Conservation (phyloP, 208 protist genomes). For the Crithidia sp. region DNA sequence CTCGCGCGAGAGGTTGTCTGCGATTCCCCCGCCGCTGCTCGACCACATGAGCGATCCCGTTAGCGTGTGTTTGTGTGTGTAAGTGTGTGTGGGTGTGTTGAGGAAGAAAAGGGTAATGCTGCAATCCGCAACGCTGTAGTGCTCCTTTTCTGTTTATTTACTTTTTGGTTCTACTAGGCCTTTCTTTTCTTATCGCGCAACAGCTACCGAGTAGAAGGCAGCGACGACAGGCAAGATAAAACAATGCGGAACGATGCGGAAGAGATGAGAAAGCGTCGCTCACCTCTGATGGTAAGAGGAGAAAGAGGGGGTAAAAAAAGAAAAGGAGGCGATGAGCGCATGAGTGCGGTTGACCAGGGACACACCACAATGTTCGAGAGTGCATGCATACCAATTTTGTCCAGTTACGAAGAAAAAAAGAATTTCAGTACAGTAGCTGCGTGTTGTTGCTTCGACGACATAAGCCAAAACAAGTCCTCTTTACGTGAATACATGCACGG, state of each 20-base stretch:
- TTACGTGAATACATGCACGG: too few species aligned
- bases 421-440: too few species aligned
- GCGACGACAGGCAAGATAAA: too few species aligned
- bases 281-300: not conserved
- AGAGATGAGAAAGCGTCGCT: too few species aligned
- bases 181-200: not conserved
- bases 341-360: not conserved
- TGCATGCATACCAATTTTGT: too few species aligned
- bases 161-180: not conserved
- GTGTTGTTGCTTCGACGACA: too few species aligned
- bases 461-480: too few species aligned
- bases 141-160: not conserved
- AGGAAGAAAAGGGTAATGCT: not conserved
- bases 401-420: too few species aligned
- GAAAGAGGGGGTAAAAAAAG: conserved; percentile 2
- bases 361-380: not conserved
- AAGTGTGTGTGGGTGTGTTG: not conserved
- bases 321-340: not conserved
- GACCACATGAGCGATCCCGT: not conserved
- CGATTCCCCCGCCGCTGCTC: not conserved
- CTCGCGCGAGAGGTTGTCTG: conserved; percentile 21
- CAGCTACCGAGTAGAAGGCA: too few species aligned
- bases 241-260: too few species aligned
- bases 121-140: too few species aligned
- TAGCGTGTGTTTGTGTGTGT: conserved; percentile 5